Conservation (phyloP, 495 filamentous ascomycete genomes). For the Neurospora sp. region DNA sequence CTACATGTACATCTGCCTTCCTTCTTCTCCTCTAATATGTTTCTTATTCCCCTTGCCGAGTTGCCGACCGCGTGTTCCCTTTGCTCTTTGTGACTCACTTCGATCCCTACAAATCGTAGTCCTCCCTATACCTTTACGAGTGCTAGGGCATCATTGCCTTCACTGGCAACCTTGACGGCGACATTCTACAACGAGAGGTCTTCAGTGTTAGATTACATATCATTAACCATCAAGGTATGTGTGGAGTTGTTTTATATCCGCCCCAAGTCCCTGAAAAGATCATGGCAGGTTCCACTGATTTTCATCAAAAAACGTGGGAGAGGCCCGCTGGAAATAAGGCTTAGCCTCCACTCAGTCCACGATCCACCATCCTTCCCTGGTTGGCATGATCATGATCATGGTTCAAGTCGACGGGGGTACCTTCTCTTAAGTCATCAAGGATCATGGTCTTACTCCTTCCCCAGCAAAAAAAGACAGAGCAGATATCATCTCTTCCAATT, state of each 20-base stretch:
- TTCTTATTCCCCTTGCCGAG: background rate
- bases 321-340: background rate
- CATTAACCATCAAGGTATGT: background rate
- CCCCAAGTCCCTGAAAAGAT: background rate
- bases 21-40: background rate
- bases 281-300: background rate
- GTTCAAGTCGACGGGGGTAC: background rate
- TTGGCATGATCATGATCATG: background rate
- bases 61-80: background rate
- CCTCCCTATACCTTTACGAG: background rate
- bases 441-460: background rate
- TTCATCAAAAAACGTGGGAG: background rate
- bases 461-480: background rate
- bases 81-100: background rate
- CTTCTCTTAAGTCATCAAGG: background rate
- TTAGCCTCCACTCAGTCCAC: background rate
- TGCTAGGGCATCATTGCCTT: background rate
- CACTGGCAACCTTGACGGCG: background rate
- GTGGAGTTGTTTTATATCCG: background rate
- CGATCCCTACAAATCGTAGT: background rate
- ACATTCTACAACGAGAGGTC: background rate
- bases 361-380: background rate
- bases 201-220: background rate
- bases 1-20: background rate
- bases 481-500: background rate